Evolutionary conservation across 129 eudicot species (phyloP), one percentile per base, ranked within the genome.

Genomic region (Scalesia atractyloides): DNA sequence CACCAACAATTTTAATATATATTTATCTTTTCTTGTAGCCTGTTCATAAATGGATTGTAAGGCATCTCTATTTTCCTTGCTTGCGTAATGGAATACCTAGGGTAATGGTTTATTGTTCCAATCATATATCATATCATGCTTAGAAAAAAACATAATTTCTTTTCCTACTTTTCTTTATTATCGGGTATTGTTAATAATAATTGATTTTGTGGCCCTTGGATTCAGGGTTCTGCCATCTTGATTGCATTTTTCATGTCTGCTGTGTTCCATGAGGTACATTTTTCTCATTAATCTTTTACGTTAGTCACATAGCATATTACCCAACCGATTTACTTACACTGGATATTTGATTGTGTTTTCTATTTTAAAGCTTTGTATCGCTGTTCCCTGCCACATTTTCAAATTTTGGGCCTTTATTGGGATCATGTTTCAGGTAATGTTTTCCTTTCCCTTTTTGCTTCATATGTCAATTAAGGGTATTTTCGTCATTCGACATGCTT

Each of bases 41-140:
- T 53, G 98, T 94, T 72, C 98, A 94, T 81, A 94, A 88, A 84
- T 94, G 98, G 98, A 90, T 94, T 86, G 93, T 94, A 30, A 84
- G 98, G 3, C 98, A 94, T 76, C 81, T 94, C 15, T 90, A 90
- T 76, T 87, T 90, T 68, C 98, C 98, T 74, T 90, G 96, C 81
- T 74, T 94, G 76, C 86, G 96, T 79, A 87, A 87, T 79, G 98
- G 98, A 68, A 81, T 90, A 18, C 97, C 98, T 13, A 94, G 86
- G 98, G 98, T 94, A 77, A 64, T 56, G 56, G 56, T 64, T 18
- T 20, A n/a, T 53, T 43, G 30, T 72, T 54, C 19, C 30, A 10
- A 30, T 48, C 7, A 14, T 68, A 20, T 2, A 33, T 69, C 36
- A 65, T 64, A 74, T 9, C 20, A 15, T 63, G 34, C 51, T 19